These are phyloP conservation scores for Blastocrithidia nonstop DNA, from an alignment of 208 protist species.

Conservation along the genomic window DNA sequence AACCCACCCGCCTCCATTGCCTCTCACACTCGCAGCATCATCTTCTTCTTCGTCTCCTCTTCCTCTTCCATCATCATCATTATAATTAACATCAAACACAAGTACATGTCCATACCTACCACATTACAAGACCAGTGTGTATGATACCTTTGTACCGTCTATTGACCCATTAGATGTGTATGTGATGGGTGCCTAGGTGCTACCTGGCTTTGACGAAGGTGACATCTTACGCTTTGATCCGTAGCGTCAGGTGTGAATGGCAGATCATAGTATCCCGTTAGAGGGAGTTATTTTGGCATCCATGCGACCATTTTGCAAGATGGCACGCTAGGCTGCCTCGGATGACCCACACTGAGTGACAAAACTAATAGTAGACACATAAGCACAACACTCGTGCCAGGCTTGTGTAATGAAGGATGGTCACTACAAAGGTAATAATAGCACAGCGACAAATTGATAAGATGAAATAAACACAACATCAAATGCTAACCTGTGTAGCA, in stretches of 20 bases:
- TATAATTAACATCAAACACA: neutral
- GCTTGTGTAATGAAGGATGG: too few relatives aligned
- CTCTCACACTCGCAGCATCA: neutral
- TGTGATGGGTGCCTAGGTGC: constrained; percentile 58
- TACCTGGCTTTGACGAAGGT: constrained; percentile 70
- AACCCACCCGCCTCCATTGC: constrained; percentile 31
- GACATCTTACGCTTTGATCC: constrained; percentile 55
- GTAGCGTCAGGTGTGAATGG: constrained; percentile 30
- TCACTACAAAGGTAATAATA: constrained; percentile 5
- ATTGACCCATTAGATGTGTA: constrained; percentile 59
- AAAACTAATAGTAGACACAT: too few relatives aligned
- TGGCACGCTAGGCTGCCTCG: constrained; percentile 36
- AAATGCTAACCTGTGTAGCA: neutral
- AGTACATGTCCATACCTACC: neutral
- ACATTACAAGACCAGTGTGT: too few relatives aligned
- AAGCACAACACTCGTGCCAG: too few relatives aligned
- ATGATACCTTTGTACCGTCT: constrained; percentile 4
- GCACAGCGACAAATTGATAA: constrained; percentile 3
- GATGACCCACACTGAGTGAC: constrained; percentile 49
- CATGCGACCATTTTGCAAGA: constrained; percentile 61
- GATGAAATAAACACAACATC: constrained; percentile 1
- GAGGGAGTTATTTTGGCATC: constrained; percentile 62
- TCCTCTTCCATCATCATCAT: neutral
- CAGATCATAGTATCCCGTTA: constrained; percentile 50
- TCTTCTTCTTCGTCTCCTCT: neutral